Evolutionary conservation across 768 basidiomycete species (phyloP), one percentile per base, ranked within the genome.

Genomic region (Clathrus columnatus): DNA sequence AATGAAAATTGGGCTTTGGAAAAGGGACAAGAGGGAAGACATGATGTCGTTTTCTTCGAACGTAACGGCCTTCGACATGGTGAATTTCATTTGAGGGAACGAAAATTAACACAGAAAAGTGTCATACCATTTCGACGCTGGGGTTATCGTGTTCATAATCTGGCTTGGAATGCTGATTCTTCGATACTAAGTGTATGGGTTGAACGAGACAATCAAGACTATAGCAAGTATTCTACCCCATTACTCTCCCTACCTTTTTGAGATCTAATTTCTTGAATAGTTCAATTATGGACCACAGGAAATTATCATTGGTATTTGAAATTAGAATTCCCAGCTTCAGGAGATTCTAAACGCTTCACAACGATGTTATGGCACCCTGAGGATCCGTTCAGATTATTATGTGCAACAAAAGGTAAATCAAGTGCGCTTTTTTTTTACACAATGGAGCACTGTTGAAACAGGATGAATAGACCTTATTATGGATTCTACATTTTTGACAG

Each of bases 281-380:
- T 98, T 17, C 96, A 99, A 70, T 72, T 98, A 0, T 99, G 93
- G 92, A 87, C 91, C 1, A 90, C 78, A 6, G 84, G 88, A 27
- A 99, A 99, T 65, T 98, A 96, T 67, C 85, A 97, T 65, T 98
- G 96, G 91, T 96, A 97, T 70, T 78, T 97, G 57, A 97, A 97
- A 69, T 91, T 95, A 65, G 91, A 94, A 65, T 73, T 96, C 30
- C 63, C 70, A 18, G 80, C 83, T 0, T 45, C 61, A 1, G 68
- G 64, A 4, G 36, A 60, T 32, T 68, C 72, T 16, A 71, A 70
- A 16, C 78, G 82, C 49, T 91, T 95, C 63, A 88, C 83, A 0
- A 83, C 79, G 5, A 73, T 94, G 11, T 61, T 64, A 16, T 99
- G 95, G 95, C 92, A 98, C 64, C 87, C 93, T 0, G 96, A 98